Base-by-base conservation (phyloP, 139 green algal species). In the Spirogloea muscicola region DNA sequence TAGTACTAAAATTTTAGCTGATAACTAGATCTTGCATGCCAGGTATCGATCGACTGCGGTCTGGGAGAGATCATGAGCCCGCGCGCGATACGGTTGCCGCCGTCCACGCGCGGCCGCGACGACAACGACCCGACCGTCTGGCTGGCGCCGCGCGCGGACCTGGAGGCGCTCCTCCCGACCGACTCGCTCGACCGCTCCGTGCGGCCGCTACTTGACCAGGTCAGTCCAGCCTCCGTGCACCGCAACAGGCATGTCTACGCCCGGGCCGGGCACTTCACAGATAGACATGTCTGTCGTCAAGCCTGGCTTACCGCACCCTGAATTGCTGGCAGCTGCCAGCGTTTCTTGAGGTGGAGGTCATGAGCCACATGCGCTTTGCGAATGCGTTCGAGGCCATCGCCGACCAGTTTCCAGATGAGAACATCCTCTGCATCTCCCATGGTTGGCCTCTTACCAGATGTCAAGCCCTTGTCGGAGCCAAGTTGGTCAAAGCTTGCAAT, bases 341-440 rank as follows among this genome's bases (percentile, higher is more conserved):
- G 29, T 79, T 64, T 21, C 71, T 63, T 10, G 71, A 79, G 67
- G 66, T 31, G 9, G 10, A 62, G 5, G 71, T 67, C 33, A 39
- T 21, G 27, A 63, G 62, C 9, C 41, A 68, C 37, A 31, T 31
- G 51, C 71, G 71, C 5, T 79, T 61, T 42, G 25, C 18, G 21
- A 16, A 40, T 3, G 58, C 71, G 21, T 78, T 76, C 37, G 71
- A 79, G 33, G 43, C 29, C 49, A 21, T 79, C n/a, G 63, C 71
- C 18, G 71, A 79, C 10, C 58, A 31, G 39, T 71, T 58, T 39
- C 49, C 52, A 25, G 21, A 9, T 4, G 71, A 79, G 41, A 71
- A 67, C 43, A 39, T 79, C 34, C 71, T 79, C 27, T 62, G 42
- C 16, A 31, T 79, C 25, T 77, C 42, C 21, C 71, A 79, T 40